Base-by-base conservation (phyloP, 1,139 yeast species). In the Scheffersomyces insectosa region DNA sequence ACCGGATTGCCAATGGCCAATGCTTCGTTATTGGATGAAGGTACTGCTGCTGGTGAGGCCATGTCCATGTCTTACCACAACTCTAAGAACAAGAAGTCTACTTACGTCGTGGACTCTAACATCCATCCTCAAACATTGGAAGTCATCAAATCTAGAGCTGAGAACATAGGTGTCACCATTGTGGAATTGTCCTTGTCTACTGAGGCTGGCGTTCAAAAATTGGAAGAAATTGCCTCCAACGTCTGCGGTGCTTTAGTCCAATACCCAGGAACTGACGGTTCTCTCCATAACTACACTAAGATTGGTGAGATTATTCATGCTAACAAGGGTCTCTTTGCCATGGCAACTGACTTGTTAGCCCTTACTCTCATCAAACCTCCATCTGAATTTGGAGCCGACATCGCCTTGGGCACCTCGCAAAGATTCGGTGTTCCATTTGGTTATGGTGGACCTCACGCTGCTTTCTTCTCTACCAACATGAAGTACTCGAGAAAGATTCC, bases 401-500 rank as follows among this genome's bases (percentile, higher is more conserved):
- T 93, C 46, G 97, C 88, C 2, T 75, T 93, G 44, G 99, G 99
- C 43, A 83, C 90, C 14, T 80, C 97, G 5, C 99, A 93, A 74
- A 79, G 99, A 66, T 89, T 93, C 56, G 99, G 99, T 59, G 97
- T 93, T 37, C 98, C 99, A 44, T 81, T 91, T 70, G 99, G 98
- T 11, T 93, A 84, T 60, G 99, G 99, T 60, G 99, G 99, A 29
- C 99, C 99, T 5, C 99, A 93, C 64, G 99, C 99, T 41, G 99
- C 97, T 0, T 93, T 89, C 71, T 91, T 93, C 59, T 89, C 98
- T 12, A 95, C 95, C 39, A 76, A 82, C 23, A 79, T 82, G 48
- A 78, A 82, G 49, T 79, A 87, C 59, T 88, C 89, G 61, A 82
- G 99, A 65, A 91, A 91, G 66, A 89, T 93, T 65, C 99, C 99